Percentiles rank a stretch among this genome's conserved stretches.
phyloP scores from a whole-genome alignment of 129 eudicot genomes.

The Pseudognaphalium luteoalbum region DNA sequence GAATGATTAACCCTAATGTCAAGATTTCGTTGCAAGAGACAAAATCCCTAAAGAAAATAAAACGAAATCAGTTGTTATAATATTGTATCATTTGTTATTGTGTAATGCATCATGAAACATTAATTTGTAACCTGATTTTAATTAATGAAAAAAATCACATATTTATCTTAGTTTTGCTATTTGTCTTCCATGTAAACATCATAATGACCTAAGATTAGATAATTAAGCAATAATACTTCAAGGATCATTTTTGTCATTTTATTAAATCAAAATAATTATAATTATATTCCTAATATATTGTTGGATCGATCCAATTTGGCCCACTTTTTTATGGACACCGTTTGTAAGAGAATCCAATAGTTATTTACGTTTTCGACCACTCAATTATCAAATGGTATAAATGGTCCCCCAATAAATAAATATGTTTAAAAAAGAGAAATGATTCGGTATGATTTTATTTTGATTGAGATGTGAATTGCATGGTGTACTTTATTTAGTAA shows the following conservation, averaged over 20 bases:
- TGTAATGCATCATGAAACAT: slow-evolving; percentile 12
- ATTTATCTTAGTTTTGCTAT: not conserved
- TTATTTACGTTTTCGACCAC: slow-evolving; percentile 17
- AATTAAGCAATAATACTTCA: not conserved
- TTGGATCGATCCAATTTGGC: not conserved
- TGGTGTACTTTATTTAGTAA: too few species aligned
- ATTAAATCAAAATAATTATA: not conserved
- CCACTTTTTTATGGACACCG: not conserved
- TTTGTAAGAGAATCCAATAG: slow-evolving; percentile 5
- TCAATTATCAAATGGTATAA: not conserved
- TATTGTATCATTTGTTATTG: slow-evolving; percentile 15
- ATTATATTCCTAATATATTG: not conserved
- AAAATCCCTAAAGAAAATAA: slow-evolving; percentile 21
- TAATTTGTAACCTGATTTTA: slow-evolving; percentile 13
- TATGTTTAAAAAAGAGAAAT: not conserved
- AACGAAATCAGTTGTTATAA: slow-evolving; percentile 14
- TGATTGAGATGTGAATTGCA: slow-evolving; percentile 1
- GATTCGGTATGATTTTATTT: slow-evolving; percentile 5
- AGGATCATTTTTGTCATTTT: not conserved
- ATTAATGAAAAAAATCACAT: slow-evolving; percentile 13
- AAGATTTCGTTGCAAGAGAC: slow-evolving; percentile 20
- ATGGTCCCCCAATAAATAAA: slow-evolving; percentile 10
- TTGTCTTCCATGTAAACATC: not conserved
- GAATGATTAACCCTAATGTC: slow-evolving; percentile 21
- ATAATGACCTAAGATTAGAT: not conserved